Base-by-base conservation (phyloP, 2,329 filamentous ascomycete genomes). In the Pseudogymnoascus sp. region DNA sequence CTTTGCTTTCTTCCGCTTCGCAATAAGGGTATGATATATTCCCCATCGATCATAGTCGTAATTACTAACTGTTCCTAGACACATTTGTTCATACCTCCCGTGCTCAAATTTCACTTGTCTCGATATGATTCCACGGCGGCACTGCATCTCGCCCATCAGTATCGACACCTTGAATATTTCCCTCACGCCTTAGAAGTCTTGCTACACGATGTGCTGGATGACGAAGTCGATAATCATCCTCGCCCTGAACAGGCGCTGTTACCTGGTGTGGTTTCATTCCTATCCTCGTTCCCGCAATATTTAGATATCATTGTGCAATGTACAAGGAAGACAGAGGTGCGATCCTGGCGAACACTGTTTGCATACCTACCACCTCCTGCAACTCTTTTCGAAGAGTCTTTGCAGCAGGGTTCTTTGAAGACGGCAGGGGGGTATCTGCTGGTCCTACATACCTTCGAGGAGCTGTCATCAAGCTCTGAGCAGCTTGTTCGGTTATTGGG, bases 351-450 rank as follows among this genome's bases (percentile, higher is more conserved):
- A 64, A 97, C 94, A 0, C 80, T 99, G 1, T 99, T 99, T 73
- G 86, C 87, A 4, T 92, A 97, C 69, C 80, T 99, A 0, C 94
- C 94, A 0, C 90, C 93, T 0, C 90, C 93, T 3, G 88, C 92
- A 69, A 89, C 94, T 67, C 82, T 99, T 0, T 99, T 99, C 69
- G 93, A 99, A 73, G 90, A 96, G 73, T 93, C 92, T 4, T 78
- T 99, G 8, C 86, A 88, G 66, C 85, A 90, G 62, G 92, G 90
- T 2, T 90, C 88, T 3, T 79, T 99, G 59, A 97, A 97, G 75
- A 99, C 94, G 5, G 95, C 94, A 1, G 93, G 92, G 8, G 94
- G 95, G 0, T 99, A 97, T 73, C 81, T 99, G n/a, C 84, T 99
- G 15, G 90, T 99, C 36, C 79, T 99, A 36, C 93, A 99, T 72